These are phyloP conservation scores for Colletotrichum spinosum DNA, from an alignment of 2,329 filamentous ascomycete genomes.

Conservation along the genomic window DNA sequence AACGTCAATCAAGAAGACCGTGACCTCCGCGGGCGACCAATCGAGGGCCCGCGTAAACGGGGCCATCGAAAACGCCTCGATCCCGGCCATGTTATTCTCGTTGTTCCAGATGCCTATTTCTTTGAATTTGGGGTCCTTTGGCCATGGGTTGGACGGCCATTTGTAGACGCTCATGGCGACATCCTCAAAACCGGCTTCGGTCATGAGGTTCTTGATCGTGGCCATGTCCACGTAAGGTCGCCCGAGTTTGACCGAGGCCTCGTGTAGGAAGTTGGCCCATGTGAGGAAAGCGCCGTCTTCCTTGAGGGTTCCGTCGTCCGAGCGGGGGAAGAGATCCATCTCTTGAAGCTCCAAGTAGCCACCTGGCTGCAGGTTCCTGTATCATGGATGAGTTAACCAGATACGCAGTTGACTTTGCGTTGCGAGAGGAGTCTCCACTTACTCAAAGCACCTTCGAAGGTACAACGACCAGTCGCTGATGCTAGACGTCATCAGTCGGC, in stretches of 20 bases:
- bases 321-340: conserved; percentile 48
- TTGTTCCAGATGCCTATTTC: conserved; percentile 3
- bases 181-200: not conserved
- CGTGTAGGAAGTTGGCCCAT: conserved; percentile 47
- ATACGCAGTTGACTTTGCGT: too few relatives aligned
- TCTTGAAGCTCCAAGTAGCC: conserved; percentile 59
- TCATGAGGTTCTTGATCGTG: not conserved
- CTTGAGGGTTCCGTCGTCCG: conserved; percentile 54
- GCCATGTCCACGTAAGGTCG: not conserved
- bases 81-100: not conserved
- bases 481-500: conserved; percentile 4
- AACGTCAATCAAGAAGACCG: not conserved
- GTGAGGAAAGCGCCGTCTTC: conserved; percentile 40
- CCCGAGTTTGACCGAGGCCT: not conserved
- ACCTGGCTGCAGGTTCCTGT: conserved; percentile 51
- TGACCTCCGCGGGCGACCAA: not conserved
- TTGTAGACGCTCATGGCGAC: not conserved
- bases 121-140: not conserved
- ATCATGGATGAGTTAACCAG: too few relatives aligned
- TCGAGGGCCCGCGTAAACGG: not conserved
- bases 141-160: conserved; percentile 7
- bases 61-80: not conserved
- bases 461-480: conserved; percentile 6
- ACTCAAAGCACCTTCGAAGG: conserved; percentile 46
- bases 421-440: too few relatives aligned